Evolutionary conservation across 768 basidiomycete genomes (phyloP).

Genomic region (Porphyrellus cyaneotinctus): DNA sequence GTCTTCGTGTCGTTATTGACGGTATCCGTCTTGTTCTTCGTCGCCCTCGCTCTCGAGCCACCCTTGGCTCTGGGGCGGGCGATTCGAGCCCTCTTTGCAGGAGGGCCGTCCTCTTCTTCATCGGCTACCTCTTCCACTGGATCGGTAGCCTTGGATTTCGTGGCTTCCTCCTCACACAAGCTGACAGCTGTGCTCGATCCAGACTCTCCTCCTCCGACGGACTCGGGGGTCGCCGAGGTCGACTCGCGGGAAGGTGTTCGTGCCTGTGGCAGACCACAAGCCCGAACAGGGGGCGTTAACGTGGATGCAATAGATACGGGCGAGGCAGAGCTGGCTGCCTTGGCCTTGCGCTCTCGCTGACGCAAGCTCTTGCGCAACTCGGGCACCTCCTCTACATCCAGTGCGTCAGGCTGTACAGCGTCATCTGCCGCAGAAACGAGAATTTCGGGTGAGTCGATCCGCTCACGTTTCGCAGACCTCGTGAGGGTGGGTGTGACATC

Average conservation of each 20-base stretch:
- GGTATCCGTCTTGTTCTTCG: conserved; percentile 15
- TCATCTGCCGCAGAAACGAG: conserved; percentile 8
- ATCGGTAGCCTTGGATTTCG: conserved; percentile 20
- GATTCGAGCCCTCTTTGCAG: conserved; percentile 19
- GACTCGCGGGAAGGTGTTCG: conserved; percentile 23
- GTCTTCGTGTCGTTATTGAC: conserved; percentile 14
- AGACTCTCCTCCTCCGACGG: conserved; percentile 25
- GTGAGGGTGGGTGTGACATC: conserved; percentile 9
- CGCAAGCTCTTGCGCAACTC: conserved; percentile 30
- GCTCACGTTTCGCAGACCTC: conserved; percentile 22
- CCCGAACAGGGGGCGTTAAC: conserved; percentile 25
- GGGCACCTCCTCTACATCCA: conserved; percentile 20
- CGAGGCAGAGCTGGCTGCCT: conserved; percentile 15
- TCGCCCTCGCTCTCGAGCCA: conserved; percentile 17
- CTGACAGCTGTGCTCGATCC: conserved; percentile 34
- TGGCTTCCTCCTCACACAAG: conserved; percentile 26
- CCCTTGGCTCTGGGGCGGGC: conserved; percentile 23
- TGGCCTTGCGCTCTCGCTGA: conserved; percentile 27
- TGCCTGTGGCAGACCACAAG: conserved; percentile 19
- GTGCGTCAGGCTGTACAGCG: conserved; percentile 6
- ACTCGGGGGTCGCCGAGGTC: conserved; percentile 24
- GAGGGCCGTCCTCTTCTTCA: conserved; percentile 15
- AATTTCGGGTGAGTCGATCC: conserved; percentile 16
- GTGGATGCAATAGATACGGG: conserved; percentile 29
- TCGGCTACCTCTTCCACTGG: conserved; percentile 8